A percentile compares a stretch with the other conserved stretches of the same genome.
Evolutionary conservation across 306 rosid species (phyloP).

Genomic region (Vigna unguiculata): DNA sequence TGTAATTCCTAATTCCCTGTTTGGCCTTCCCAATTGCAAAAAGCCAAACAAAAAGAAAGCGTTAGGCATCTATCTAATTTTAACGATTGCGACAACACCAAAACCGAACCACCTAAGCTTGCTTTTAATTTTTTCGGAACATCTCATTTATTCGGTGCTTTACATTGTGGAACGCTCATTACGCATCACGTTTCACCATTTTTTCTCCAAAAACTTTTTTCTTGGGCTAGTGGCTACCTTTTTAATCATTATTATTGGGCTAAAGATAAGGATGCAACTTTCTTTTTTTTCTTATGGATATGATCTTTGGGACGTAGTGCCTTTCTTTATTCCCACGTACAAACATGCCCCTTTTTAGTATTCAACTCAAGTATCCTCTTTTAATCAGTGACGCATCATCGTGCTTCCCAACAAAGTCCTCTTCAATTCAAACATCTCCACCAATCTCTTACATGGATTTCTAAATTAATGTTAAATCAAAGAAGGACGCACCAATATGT

Average conservation of each 20-base stretch:
- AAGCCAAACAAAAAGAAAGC: not conserved
- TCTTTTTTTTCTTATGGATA: not conserved
- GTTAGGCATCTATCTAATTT: not conserved
- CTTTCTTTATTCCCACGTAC: slow-evolving; percentile 16
- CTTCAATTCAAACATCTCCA: slow-evolving; percentile 14
- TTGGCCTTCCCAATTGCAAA: not conserved
- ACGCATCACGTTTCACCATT: not conserved
- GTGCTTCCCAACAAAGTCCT: not conserved
- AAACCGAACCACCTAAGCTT: slow-evolving; percentile 3
- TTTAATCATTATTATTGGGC: slow-evolving; percentile 4
- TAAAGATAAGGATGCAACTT: slow-evolving; percentile 24
- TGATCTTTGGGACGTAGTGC: slow-evolving; percentile 4
- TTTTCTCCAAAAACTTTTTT: slow-evolving; percentile 1
- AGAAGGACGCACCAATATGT: no score
- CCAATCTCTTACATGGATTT: not conserved
- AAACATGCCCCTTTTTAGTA: not conserved
- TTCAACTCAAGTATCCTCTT: slow-evolving; percentile 9
- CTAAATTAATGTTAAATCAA: not conserved
- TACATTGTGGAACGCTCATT: slow-evolving; percentile 18
- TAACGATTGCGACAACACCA: not conserved
- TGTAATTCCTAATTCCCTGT: not conserved
- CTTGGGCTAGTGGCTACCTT: slow-evolving; percentile 15
- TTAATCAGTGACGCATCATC: slow-evolving; percentile 22
- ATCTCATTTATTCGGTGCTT: slow-evolving; percentile 21
- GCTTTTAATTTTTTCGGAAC: slow-evolving; percentile 1